These are phyloP conservation scores for Mycena galericulata DNA, from an alignment of 768 basidiomycete genomes.

Conservation along the genomic window DNA sequence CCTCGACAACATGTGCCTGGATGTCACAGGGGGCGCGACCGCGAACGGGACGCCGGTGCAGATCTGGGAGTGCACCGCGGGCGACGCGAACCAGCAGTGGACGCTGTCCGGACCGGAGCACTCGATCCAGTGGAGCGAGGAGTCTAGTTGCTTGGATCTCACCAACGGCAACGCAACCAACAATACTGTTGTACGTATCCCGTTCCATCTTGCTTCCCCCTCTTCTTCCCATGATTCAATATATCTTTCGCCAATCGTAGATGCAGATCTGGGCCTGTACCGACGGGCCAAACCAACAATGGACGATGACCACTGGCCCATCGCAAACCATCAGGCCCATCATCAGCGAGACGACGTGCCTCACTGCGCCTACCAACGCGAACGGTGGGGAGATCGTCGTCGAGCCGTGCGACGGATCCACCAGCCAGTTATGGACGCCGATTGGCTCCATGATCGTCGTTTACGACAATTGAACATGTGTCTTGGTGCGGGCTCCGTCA, in stretches of 20 bases:
- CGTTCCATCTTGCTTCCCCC: not conserved
- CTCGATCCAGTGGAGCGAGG: constrained; percentile 10
- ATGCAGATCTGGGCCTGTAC: constrained; percentile 41
- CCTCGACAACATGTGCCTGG: too few species aligned
- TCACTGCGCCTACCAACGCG: constrained; percentile 14
- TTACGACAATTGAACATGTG: constrained; percentile 9
- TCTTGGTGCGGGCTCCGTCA: constrained; percentile 16
- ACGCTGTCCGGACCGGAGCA: constrained; percentile 17
- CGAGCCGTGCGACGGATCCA: too few species aligned
- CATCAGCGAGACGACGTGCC: constrained; percentile 16
- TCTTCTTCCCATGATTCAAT: constrained; percentile 4
- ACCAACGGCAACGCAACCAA: constrained; percentile 33
- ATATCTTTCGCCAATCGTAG: constrained; percentile 25
- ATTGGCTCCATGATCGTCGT: constrained; percentile 1
- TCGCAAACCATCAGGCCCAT: constrained; percentile 9
- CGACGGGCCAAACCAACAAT: constrained; percentile 36
- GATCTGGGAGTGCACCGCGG: too few species aligned
- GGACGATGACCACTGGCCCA: constrained; percentile 30
- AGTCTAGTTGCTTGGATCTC: constrained; percentile 20
- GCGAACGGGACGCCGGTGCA: too few species aligned
- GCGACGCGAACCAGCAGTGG: constrained; percentile 26
- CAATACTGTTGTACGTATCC: constrained; percentile 20
- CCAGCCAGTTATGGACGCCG: constrained; percentile 18
- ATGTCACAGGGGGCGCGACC: too few species aligned
- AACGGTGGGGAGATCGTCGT: too few species aligned